Percentiles rank a stretch among this genome's conserved stretches.
phyloP scores from a whole-genome alignment of 2,329 filamentous ascomycete genomes.

The Phialophora macrospora region DNA sequence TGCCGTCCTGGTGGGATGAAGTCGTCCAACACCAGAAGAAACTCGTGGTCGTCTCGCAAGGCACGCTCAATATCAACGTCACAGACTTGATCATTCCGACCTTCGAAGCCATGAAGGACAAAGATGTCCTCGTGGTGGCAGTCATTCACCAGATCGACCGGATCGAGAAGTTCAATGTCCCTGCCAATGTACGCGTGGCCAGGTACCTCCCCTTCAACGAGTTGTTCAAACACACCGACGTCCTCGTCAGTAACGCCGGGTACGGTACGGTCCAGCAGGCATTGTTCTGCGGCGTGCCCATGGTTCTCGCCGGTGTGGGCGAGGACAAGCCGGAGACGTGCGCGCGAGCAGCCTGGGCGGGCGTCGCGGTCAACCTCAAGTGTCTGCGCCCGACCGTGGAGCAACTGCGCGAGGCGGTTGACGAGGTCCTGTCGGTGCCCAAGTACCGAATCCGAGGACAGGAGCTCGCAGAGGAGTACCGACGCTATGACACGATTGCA shows the following conservation, averaged over 20 bases:
- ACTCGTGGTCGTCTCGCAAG: slow-evolving; percentile 2
- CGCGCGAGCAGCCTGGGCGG: slow-evolving; percentile 5
- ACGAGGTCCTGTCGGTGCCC: not conserved
- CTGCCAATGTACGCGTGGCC: not conserved
- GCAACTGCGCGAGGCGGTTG: not conserved
- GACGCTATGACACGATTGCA: slow-evolving; percentile 5
- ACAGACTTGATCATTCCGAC: slow-evolving; percentile 12
- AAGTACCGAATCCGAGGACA: not conserved
- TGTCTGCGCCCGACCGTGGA: slow-evolving; percentile 4
- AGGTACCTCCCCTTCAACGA: slow-evolving; percentile 9
- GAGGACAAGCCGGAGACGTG: slow-evolving; percentile 12
- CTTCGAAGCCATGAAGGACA: not conserved
- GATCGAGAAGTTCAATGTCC: not conserved
- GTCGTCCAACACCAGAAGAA: slow-evolving; percentile 5
- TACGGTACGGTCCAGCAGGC: slow-evolving; percentile 7
- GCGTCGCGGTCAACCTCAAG: slow-evolving; percentile 1
- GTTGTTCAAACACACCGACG: slow-evolving; percentile 9
- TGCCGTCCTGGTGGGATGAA: slow-evolving; percentile 8
- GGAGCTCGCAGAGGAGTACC: slow-evolving; percentile 7
- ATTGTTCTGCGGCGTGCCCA: slow-evolving; percentile 7
- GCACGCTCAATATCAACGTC: slow-evolving; percentile 9
- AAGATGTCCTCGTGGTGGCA: slow-evolving; percentile 11
- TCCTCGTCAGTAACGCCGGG: slow-evolving; percentile 7
- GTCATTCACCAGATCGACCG: not conserved
- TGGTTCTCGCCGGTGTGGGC: slow-evolving; percentile 8